Evolutionary conservation across 331 rosid genomes (phyloP), one percentile per base, ranked within the genome.

Genomic region (Telfairia occidentalis): DNA sequence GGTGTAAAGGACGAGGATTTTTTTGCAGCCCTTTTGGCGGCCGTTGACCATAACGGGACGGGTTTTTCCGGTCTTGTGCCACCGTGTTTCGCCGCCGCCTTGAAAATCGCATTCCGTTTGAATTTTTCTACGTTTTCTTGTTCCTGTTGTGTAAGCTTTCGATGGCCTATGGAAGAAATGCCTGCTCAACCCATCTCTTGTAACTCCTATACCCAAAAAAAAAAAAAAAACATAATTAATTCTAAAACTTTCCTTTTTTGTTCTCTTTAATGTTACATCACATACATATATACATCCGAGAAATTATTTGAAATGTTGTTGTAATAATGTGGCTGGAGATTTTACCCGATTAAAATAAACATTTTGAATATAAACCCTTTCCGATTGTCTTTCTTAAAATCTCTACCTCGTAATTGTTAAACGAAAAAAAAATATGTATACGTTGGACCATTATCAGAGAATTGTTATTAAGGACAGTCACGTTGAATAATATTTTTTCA

Each of bases 51-150:
- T 81, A 4, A 92, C 99, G n/a, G 97, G 92, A 50, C 99, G 83
- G 0, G 99, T 95, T 67, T 95, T 95, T 0, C 99, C 99, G 2
- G 99, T 95, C 82, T 95, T 95, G 83, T 95, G 99, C 99, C 99
- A 95, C 72, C 99, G 73, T 1, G 97, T 95, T 81, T 95, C 99
- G 7, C 97, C 97, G 0, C 94, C 71, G 29, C 78, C 78, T 28
- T 30, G 87, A 71, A 86, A 75, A 67, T 88, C 96, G 34, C 93
- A 85, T 70, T 95, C 97, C 0, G 82, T 95, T 81, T 95, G 99
- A 76, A 95, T 92, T 84, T 92, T 95, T 59, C 99, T 86, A 26
- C 99, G 82, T 84, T 95, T 95, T 82, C 99, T 65, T 81, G 97
- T 95, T 16, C 99, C 99, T 0, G 99, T 95, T 6, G 99, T 95